Percentiles rank a stretch among this genome's conserved stretches.
phyloP scores from a whole-genome alignment of 192 early-diverging fungal species.

The Lunasporangiospora selenospora region DNA sequence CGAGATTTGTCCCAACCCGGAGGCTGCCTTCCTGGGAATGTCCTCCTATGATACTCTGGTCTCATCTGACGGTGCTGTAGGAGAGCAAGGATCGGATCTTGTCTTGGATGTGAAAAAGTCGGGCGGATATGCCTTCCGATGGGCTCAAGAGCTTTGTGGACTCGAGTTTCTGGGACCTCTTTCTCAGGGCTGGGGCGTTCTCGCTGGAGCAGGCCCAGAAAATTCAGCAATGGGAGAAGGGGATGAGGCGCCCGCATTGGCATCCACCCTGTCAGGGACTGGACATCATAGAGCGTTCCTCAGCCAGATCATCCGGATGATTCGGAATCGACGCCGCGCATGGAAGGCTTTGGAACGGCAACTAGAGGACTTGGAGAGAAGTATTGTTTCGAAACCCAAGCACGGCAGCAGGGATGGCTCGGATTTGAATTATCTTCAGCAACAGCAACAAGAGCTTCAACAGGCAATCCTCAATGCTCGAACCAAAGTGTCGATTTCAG shows the following conservation, averaged over 20 bases:
- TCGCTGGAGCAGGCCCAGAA: not conserved
- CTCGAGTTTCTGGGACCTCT: conserved; percentile 22
- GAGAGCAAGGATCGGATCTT: conserved; percentile 15
- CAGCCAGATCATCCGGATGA: conserved; percentile 15
- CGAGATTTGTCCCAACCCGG: conserved; percentile 19
- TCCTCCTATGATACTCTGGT: conserved; percentile 14
- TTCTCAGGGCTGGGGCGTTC: conserved; percentile 17
- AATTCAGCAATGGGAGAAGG: not conserved
- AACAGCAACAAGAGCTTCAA: too few relatives aligned
- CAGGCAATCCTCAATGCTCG: conserved; percentile 2
- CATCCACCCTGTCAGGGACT: conserved; percentile 7
- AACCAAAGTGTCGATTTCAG: conserved; percentile 2
- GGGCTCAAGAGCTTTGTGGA: conserved; percentile 26
- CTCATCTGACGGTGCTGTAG: conserved; percentile 5
- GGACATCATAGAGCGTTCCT: conserved; percentile 17
- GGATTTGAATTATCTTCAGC: too few relatives aligned
- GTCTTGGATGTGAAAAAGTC: conserved; percentile 4
- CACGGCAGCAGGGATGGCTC: too few relatives aligned
- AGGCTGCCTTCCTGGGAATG: conserved; percentile 22
- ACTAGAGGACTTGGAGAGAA: conserved; percentile 12
- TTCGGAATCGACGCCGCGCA: conserved; percentile 19
- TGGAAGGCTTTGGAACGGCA: conserved; percentile 23
- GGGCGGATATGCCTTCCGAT: conserved; percentile 24
- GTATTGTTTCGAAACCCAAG: conserved; percentile 2
- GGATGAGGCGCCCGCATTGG: conserved; percentile 5